Base-by-base conservation (phyloP, 75 land plant genomes). In the Ceratopteris richardii region DNA sequence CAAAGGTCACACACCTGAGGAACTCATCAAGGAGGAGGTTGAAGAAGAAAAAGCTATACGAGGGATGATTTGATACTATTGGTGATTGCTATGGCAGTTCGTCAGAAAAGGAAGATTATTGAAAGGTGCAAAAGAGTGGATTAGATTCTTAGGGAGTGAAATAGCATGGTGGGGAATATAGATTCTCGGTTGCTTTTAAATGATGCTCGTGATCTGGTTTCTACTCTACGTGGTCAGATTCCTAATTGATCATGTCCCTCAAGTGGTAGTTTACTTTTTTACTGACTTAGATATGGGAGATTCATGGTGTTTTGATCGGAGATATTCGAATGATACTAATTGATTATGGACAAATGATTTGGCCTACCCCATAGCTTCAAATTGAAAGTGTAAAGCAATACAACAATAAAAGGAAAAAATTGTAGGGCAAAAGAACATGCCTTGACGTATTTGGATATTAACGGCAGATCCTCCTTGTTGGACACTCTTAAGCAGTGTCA, bases 91-190 rank as follows among this genome's bases (percentile, higher is more conserved):
- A 94, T 94, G 16, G 84, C 83, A 19, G 94, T 92, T 0, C 57
- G 87, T 46, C 81, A 79, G 68, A 78, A 60, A 40, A 85, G 90
- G 70, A 85, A 81, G 53, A 62, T 73, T 21, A 88, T 92, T n/a
- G 93, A 84, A 66, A 80, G 71, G 62, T 88, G 81, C 53, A 80
- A 63, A 43, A 82, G 94, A 64, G 71, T 92, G 89, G 98, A 88
- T 61, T 94, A 92, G 59, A 85, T 92, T 12, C 52, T 92, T 23
- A 77, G 82, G 71, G 98, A 92, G 67, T 92, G 98, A 60, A 88
- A 92, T 63, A 80, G 72, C 74, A 92, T 92, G 98, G 76, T 90
- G 5, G 98, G 98, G 55, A 78, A 85, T 14, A 71, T 92, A 37
- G 84, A 92, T 67, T 77, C 88, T 4, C 88, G 98, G 98, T 82